Evolutionary conservation across 441 rosid genomes (phyloP).

Genomic region (Adansonia rubrostipa): DNA sequence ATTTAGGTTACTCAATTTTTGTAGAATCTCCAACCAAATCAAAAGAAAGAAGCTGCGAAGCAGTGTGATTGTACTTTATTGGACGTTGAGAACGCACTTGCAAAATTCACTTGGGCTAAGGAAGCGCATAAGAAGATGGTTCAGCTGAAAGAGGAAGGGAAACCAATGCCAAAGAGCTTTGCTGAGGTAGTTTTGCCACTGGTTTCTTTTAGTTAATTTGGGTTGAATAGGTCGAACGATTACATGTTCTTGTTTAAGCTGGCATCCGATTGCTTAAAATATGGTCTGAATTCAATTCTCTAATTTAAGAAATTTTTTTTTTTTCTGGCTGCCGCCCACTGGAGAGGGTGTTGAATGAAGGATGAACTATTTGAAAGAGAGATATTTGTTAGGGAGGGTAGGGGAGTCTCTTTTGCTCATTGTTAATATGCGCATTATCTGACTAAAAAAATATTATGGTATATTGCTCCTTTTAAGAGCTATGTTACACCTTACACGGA

Average conservation of each 20-base stretch:
- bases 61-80: slow-evolving; percentile 72
- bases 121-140: slow-evolving; percentile 71
- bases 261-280: neutral
- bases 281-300: neutral
- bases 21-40: slow-evolving; percentile 80
- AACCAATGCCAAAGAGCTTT: slow-evolving; percentile 78
- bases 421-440: neutral
- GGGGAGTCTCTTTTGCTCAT: neutral
- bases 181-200: slow-evolving; percentile 61
- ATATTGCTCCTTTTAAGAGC: neutral
- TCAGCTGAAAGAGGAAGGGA: slow-evolving; percentile 78
- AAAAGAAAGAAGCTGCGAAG: slow-evolving; percentile 85
- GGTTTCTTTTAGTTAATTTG: neutral
- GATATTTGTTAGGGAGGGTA: neutral
- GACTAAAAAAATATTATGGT: neutral
- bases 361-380: neutral
- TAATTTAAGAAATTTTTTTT: neutral
- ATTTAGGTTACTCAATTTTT: slow-evolving; percentile 54
- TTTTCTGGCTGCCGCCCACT: neutral
- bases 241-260: neutral
- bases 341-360: neutral
- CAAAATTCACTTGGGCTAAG: slow-evolving; percentile 89
- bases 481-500: too few species aligned
- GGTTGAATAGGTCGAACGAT: neutral
- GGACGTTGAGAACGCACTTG: slow-evolving; percentile 79